Percentiles rank a stretch among this genome's conserved stretches.
phyloP scores from a whole-genome alignment of 345 rosid genomes.

The Gossypium australe region DNA sequence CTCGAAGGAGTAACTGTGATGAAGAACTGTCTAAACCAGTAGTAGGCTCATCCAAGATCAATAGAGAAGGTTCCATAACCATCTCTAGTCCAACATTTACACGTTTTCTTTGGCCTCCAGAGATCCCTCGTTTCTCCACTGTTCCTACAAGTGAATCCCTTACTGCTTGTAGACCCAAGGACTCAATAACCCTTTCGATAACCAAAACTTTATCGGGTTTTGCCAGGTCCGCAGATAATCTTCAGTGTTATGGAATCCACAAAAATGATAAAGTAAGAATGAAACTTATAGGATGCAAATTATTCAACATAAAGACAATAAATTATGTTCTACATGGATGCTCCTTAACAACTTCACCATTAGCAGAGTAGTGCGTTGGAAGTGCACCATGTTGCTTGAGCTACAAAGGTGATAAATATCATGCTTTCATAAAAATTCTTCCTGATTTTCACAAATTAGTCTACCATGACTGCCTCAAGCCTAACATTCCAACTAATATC shows the following conservation, averaged over 20 bases:
- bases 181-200: slow-evolving; percentile 86
- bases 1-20: slow-evolving; percentile 70
- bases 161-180: slow-evolving; percentile 71
- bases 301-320: background rate
- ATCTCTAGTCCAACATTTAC: slow-evolving; percentile 90
- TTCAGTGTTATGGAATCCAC: slow-evolving; percentile 19
- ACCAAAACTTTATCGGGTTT: slow-evolving; percentile 84
- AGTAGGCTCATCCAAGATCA: slow-evolving; percentile 90
- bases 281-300: slow-evolving; percentile 2
- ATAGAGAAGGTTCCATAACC: slow-evolving; percentile 94
- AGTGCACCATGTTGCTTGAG: background rate
- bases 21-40: slow-evolving; percentile 90
- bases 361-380: background rate
- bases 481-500: background rate
- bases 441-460: background rate
- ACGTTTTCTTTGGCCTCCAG: slow-evolving; percentile 93
- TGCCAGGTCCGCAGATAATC: slow-evolving; percentile 70
- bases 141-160: slow-evolving; percentile 91
- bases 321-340: background rate
- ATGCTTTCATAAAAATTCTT: background rate
- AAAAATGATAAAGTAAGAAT: slow-evolving; percentile 18
- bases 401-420: background rate
- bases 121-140: slow-evolving; percentile 81
- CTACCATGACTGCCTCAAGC: background rate
- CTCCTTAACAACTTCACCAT: background rate